A percentile compares a stretch with the other conserved stretches of the same genome.
Conservation (phyloP, 805 yeast species). For the Yarrowia alimentaria region DNA sequence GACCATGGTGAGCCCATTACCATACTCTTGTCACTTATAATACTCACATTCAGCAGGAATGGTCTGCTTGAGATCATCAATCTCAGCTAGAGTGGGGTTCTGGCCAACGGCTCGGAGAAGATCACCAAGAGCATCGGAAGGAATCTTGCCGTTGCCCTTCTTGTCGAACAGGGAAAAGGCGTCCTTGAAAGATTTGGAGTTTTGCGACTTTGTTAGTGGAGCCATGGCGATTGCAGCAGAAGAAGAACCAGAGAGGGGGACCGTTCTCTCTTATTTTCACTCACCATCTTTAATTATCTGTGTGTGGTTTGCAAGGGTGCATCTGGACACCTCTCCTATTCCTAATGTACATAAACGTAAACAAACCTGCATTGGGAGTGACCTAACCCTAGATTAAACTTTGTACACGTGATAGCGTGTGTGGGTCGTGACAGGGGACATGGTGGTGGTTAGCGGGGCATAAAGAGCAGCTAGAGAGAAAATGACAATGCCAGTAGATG, state of each 20-base stretch:
- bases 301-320: slow-evolving; percentile 18
- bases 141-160: slow-evolving; percentile 89
- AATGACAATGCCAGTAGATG: too few species aligned
- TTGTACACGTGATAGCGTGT: slow-evolving; percentile 22
- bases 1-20: neutral
- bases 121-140: slow-evolving; percentile 83
- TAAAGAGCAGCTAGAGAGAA: too few species aligned
- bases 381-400: slow-evolving; percentile 13
- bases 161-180: slow-evolving; percentile 96
- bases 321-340: slow-evolving; percentile 22
- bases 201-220: slow-evolving; percentile 28
- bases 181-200: slow-evolving; percentile 63
- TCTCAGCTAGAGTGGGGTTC: slow-evolving; percentile 93
- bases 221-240: slow-evolving; percentile 16
- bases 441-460: too few species aligned
- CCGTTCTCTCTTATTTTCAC: slow-evolving; percentile 2
- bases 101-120: slow-evolving; percentile 95
- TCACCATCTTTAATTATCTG: slow-evolving; percentile 26
- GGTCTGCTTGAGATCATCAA: slow-evolving; percentile 54
- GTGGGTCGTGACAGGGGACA: too few species aligned
- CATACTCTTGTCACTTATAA: neutral
- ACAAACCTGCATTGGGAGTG: neutral
- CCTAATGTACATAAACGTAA: slow-evolving; percentile 25
- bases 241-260: neutral
- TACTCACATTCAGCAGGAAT: slow-evolving; percentile 40